Base-by-base conservation (phyloP, 1,284 basidiomycete genomes). In the Cryptococcus wingfieldii region DNA sequence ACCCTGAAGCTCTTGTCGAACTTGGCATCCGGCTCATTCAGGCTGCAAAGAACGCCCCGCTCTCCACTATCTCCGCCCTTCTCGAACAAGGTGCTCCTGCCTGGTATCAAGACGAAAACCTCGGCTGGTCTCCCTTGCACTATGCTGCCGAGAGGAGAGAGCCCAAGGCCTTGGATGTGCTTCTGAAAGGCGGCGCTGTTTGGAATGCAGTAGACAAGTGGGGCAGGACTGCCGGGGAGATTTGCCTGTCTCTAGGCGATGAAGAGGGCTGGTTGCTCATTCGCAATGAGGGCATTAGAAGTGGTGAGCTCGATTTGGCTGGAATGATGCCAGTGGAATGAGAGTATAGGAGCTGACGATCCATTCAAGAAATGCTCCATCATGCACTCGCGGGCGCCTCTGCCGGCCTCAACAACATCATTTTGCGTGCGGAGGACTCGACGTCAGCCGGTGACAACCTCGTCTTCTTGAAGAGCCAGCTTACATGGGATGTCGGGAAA, bases 161-260 rank as follows among this genome's bases (percentile, higher is more conserved):
- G 62, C 73, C 80, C 2, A 79, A 82, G 9, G 76, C 93, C 5
- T 80, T 89, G 8, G 80, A 82, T 55, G 69, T 83, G 4, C 79
- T 98, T 43, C 80, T 98, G 31, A 80, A 85, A n/a, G 81, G 84
- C 52, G 93, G 95, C 2, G 93, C 91, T 0, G 72, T 93, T 0
- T 98, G 95, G 95, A 97, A 96, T 74, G 83, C 88, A 58, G 89
- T 89, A 58, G 90, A 94, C 70, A 81, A 84, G 57, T 76, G 86
- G 58, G 84, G 85, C 41, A 84, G 88, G 65, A 93, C 89, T 6
- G 88, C 92, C 0, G 91, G 87, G 6, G 93, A 96, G 66, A 84
- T 97, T 48, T 88, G 90, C 5, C 79, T 93, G 43, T 93, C 90
- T 5, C 80, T 89, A 71, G 93, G 94, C 64, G 83, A 93, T 66